Evolutionary conservation across 129 eudicot genomes (phyloP), one percentile per base, ranked within the genome.

Genomic region (Flaveria linearis): DNA sequence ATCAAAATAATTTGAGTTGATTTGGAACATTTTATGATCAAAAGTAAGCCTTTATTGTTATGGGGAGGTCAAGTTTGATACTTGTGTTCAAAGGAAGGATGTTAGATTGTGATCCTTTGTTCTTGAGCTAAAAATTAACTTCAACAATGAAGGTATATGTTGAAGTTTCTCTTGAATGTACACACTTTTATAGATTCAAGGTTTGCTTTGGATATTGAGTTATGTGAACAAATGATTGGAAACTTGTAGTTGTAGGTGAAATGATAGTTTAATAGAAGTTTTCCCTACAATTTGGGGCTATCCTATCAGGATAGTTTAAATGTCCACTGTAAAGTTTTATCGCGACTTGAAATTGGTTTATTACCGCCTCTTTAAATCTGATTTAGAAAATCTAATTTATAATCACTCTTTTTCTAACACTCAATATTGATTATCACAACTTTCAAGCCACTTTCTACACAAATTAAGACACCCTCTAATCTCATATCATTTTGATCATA

Each of bases 81-180:
- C 9, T 43, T 43, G 47, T 43, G 2, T 43, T 43, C 12, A 43
- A 52, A 52, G 0, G n/a, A 52, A 15, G 18, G 20, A 52, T 52
- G 58, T 52, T 28, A 28, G 39, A 33, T 33, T 5, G 39, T 33
- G 39, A 33, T 33, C 39, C 39, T 33, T 33, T 33, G 39, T 33
- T 52, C 58, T 52, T 52, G 58, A 52, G n/a, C 22, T 17, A n/a
- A 66, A 39, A 39, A 3, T 66, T 13, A 66, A 66, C 15, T 11
- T 43, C 46, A 41, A 66, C 71, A 66, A 26, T 66, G 71, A 66
- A 41, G 46, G 18, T 41, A 2, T 66, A 9, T 66, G 51, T 66
- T 66, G 1, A 15, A 7, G 51, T 66, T 66, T 17, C 47, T 66
- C 17, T 39, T 36, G 71, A 66, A 16, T 66, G 25, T n/a, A 7